Percentiles rank a stretch among this genome's conserved stretches.
These are phyloP conservation scores for Triticum turgidum DNA, from an alignment of 176 grass and related monocot genomes.

Conservation along the genomic window DNA sequence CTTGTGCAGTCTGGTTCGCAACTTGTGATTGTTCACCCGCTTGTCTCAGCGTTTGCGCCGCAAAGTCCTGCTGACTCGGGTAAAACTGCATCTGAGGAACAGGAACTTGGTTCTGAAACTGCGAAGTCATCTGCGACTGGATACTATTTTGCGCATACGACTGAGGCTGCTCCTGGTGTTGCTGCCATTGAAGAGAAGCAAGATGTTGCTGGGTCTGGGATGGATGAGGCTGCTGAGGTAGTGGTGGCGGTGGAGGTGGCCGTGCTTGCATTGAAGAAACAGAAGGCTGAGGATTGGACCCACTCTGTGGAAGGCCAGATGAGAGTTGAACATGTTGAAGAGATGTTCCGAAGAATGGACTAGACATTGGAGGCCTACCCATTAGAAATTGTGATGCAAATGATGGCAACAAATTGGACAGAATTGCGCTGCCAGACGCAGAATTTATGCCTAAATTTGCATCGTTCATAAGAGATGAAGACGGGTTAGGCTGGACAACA, in stretches of 20 bases:
- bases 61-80: slow-evolving; percentile 62
- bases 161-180: slow-evolving; percentile 52
- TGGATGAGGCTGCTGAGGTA: slow-evolving; percentile 79
- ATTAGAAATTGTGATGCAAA: slow-evolving; percentile 54
- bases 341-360: slow-evolving; percentile 39
- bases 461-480: slow-evolving; percentile 43
- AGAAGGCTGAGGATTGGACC: slow-evolving; percentile 51
- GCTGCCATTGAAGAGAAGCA: slow-evolving; percentile 37
- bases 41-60: slow-evolving; percentile 41
- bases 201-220: slow-evolving; percentile 63
- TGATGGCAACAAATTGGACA: slow-evolving; percentile 52
- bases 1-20: slow-evolving; percentile 49
- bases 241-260: slow-evolving; percentile 70
- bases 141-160: slow-evolving; percentile 46
- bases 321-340: slow-evolving; percentile 54
- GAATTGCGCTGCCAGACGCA: slow-evolving; percentile 40
- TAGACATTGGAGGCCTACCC: slow-evolving; percentile 41
- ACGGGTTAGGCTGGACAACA: slow-evolving; percentile 32
- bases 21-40: slow-evolving; percentile 45
- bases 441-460: slow-evolving; percentile 43
- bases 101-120: slow-evolving; percentile 72
- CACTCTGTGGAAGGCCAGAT: slow-evolving; percentile 51
- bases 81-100: slow-evolving; percentile 71
- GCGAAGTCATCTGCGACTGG: slow-evolving; percentile 63
- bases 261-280: slow-evolving; percentile 50